Percentiles rank a stretch among this genome's conserved stretches.
phyloP scores from a whole-genome alignment of 352 stramenopile species.

The Vaucheria bursata region DNA sequence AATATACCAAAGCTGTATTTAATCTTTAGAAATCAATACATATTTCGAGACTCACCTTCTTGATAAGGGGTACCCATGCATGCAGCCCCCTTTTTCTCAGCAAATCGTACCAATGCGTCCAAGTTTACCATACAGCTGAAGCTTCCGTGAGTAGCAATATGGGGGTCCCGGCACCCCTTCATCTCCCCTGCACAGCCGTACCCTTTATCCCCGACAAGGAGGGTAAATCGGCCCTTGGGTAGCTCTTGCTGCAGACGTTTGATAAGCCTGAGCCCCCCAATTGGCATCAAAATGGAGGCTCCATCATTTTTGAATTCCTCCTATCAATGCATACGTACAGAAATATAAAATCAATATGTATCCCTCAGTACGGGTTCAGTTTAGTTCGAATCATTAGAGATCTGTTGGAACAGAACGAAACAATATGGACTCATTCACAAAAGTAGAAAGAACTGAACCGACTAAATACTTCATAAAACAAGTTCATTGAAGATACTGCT shows the following conservation, averaged over 20 bases:
- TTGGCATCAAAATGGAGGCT: conserved; percentile 27
- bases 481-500: too few species aligned
- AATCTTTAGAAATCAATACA: too few species aligned
- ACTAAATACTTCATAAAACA: too few species aligned
- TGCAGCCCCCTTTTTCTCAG: conserved; percentile 12
- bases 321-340: not conserved
- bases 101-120: conserved; percentile 28
- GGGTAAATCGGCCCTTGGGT: conserved; percentile 13
- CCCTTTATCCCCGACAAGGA: conserved; percentile 41
- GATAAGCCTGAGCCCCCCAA: conserved; percentile 29
- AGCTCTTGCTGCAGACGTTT: conserved; percentile 18
- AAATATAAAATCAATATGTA: too few species aligned
- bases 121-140: conserved; percentile 45
- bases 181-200: conserved; percentile 29
- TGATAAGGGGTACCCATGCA: conserved; percentile 35
- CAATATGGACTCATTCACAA: too few species aligned
- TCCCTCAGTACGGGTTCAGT: too few species aligned
- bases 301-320: not conserved
- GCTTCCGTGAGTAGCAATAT: conserved; percentile 39
- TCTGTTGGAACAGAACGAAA: too few species aligned
- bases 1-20: too few species aligned
- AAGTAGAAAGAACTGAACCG: too few species aligned
- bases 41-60: conserved; percentile 17
- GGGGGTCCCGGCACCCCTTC: conserved; percentile 29
- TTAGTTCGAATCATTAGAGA: too few species aligned